Evolutionary conservation across 495 filamentous ascomycete genomes (phyloP), one percentile per base, ranked within the genome.

Genomic region (Lasiosphaeria hispida): DNA sequence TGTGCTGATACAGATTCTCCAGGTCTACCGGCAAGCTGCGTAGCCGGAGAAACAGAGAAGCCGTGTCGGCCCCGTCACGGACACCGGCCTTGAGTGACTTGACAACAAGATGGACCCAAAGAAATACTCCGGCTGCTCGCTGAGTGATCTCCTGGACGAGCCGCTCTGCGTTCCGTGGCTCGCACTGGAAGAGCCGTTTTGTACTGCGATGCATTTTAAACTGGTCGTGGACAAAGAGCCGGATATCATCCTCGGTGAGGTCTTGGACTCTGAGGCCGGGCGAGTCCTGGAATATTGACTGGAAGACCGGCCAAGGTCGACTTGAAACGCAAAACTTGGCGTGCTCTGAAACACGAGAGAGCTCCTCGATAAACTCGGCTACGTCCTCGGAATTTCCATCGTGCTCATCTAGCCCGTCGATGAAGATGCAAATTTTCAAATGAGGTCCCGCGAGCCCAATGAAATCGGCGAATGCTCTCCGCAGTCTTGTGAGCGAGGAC

Each of bases 391-490:
- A 37, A 19, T 34, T 10, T 4, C 35, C 58, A 11, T 55, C 52
- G 18, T 65, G 55, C 35, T 60, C 58, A 33, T 60, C 58, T 7
- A 60, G 37, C 5, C 58, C 58, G 34, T 60, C 58, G 14, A 60
- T 23, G 36, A 60, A 42, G 14, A 59, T 13, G 35, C 57, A 47
- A 11, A 53, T 15, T 7, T 17, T 18, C 9, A 23, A 58, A 43
- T 10, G 36, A 5, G 15, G 2, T n/a, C 10, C 10, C 50, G 35
- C 9, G 39, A 18, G 10, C n/a, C 34, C 18, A 52, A 10, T 9
- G 36, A 42, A 45, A 45, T 51, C 4, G 45, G 15, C 1, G n/a
- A 13, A 6, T 36, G 14, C 6, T 33, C 13, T 7, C 52, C 36
- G 1, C 1, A 44, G 19, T 33, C n/a, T n/a, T n/a, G n/a, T n/a